Evolutionary conservation across 1,284 basidiomycete species (phyloP).

Genomic region (Cutaneotrichosporon sp.): DNA sequence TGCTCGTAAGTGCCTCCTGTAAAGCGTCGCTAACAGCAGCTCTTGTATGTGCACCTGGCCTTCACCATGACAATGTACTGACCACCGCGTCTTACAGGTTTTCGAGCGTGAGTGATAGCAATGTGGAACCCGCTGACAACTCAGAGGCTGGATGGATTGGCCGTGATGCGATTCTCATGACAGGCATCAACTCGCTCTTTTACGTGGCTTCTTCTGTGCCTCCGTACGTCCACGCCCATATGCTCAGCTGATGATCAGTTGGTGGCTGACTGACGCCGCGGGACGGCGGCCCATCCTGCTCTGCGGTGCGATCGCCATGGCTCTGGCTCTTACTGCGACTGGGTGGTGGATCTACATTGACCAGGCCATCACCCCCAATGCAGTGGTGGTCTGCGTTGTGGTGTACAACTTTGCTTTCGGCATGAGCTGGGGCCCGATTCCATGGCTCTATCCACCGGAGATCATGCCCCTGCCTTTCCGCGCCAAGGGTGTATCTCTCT

Average conservation of each 20-base stretch:
- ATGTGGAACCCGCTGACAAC: slow-evolving; percentile 24
- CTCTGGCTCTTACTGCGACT: slow-evolving; percentile 41
- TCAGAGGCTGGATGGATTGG: slow-evolving; percentile 94
- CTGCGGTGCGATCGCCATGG: slow-evolving; percentile 69
- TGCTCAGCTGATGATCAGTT: slow-evolving; percentile 43
- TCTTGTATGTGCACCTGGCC: slow-evolving; percentile 13
- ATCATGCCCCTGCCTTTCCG: slow-evolving; percentile 86
- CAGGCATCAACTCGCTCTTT: slow-evolving; percentile 85
- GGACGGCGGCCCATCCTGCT: slow-evolving; percentile 85
- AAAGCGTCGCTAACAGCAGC: slow-evolving; percentile 41
- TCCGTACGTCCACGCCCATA: slow-evolving; percentile 50
- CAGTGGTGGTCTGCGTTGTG: slow-evolving; percentile 87
- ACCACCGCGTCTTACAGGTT: slow-evolving; percentile 57
- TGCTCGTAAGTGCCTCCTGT: slow-evolving; percentile 54
- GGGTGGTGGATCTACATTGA: slow-evolving; percentile 75
- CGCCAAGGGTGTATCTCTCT: slow-evolving; percentile 89
- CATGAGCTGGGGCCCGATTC: slow-evolving; percentile 50
- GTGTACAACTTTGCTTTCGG: slow-evolving; percentile 93
- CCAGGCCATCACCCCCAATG: slow-evolving; percentile 73
- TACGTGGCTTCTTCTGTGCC: slow-evolving; percentile 79
- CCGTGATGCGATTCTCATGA: slow-evolving; percentile 94
- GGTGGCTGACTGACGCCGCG: slow-evolving; percentile 91
- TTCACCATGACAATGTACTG: slow-evolving; percentile 8
- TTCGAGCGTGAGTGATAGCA: slow-evolving; percentile 64
- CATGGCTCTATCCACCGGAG: slow-evolving; percentile 79